A percentile compares a stretch with the other conserved stretches of the same genome.
These are phyloP conservation scores for Mortierella sp. DNA, from an alignment of 371 early-diverging fungal genomes.

Conservation along the genomic window DNA sequence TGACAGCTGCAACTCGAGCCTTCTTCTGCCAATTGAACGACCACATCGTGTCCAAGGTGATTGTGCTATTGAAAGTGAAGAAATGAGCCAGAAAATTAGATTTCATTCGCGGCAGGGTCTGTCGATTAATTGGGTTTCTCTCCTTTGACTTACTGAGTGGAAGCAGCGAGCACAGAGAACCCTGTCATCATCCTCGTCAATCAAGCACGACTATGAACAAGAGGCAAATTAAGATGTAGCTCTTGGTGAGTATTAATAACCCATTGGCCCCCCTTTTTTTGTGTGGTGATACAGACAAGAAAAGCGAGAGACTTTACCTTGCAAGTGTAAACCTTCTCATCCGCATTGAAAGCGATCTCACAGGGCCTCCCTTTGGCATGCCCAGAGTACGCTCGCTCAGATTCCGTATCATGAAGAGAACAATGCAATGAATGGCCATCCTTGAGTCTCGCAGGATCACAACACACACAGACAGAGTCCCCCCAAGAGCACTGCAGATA, in stretches of 20 bases:
- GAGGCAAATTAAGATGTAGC: background rate
- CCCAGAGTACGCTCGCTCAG: conserved; percentile 29
- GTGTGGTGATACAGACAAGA: too few species aligned
- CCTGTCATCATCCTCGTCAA: background rate
- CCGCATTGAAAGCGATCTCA: conserved; percentile 27
- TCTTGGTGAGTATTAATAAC: background rate
- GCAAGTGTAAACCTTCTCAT: conserved; percentile 37
- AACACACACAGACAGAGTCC: conserved; percentile 41
- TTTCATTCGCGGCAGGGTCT: background rate
- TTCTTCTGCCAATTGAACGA: conserved; percentile 19
- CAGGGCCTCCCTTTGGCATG: conserved; percentile 37
- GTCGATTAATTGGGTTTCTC: background rate
- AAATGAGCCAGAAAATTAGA: background rate
- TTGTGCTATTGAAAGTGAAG: conserved; percentile 25
- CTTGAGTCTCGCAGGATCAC: conserved; percentile 19
- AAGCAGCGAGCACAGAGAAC: conserved; percentile 42
- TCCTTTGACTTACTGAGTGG: conserved; percentile 33
- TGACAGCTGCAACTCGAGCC: conserved; percentile 31
- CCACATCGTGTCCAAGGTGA: conserved; percentile 34
- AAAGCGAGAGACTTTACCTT: conserved; percentile 17
- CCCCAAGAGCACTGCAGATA: conserved; percentile 56
- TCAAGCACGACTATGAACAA: conserved; percentile 25
- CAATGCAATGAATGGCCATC: conserved; percentile 31
- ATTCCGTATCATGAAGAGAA: conserved; percentile 40
- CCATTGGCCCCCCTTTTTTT: background rate